A percentile compares a stretch with the other conserved stretches of the same genome.
phyloP scores from a whole-genome alignment of 495 filamentous ascomycete genomes.

The Patellaria atrata region DNA sequence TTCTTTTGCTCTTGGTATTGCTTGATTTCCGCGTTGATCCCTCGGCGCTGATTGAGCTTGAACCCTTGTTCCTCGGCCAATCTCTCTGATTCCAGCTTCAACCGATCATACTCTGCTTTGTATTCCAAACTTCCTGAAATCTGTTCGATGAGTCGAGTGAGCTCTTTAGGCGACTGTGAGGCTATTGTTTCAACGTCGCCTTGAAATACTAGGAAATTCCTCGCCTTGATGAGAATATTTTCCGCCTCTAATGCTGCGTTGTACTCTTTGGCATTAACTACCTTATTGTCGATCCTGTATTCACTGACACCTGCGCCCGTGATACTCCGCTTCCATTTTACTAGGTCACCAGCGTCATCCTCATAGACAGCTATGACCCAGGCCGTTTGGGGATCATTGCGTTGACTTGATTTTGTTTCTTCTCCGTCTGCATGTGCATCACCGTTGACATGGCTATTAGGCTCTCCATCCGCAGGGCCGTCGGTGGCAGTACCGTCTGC shows the following conservation, averaged over 20 bases:
- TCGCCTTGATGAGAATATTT: slow-evolving; percentile 93
- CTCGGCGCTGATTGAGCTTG: slow-evolving; percentile 74
- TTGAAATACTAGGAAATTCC: slow-evolving; percentile 97
- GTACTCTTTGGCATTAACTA: slow-evolving; percentile 81
- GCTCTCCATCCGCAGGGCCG: slow-evolving; percentile 26
- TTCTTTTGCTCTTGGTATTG: slow-evolving; percentile 95
- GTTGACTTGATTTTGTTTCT: slow-evolving; percentile 36
- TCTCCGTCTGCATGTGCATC: slow-evolving; percentile 38
- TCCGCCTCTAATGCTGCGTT: slow-evolving; percentile 85
- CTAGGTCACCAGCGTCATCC: slow-evolving; percentile 90
- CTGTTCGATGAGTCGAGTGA: slow-evolving; percentile 93
- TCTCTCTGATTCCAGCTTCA: slow-evolving; percentile 73
- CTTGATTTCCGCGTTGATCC: slow-evolving; percentile 95
- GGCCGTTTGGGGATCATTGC: slow-evolving; percentile 73
- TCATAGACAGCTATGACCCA: slow-evolving; percentile 99
- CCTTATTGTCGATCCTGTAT: slow-evolving; percentile 86
- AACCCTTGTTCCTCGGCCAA: slow-evolving; percentile 77
- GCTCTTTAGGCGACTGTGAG: slow-evolving; percentile 77
- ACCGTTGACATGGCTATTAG: slow-evolving; percentile 40
- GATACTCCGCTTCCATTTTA: slow-evolving; percentile 89
- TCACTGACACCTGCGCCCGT: slow-evolving; percentile 80
- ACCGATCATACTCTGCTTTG: slow-evolving; percentile 83
- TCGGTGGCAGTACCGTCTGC: slow-evolving; percentile 62
- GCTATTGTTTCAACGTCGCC: slow-evolving; percentile 98
- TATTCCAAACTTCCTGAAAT: slow-evolving; percentile 93